phyloP scores from a whole-genome alignment of 2,329 filamentous ascomycete genomes.

The Emergomyces orientalis region DNA sequence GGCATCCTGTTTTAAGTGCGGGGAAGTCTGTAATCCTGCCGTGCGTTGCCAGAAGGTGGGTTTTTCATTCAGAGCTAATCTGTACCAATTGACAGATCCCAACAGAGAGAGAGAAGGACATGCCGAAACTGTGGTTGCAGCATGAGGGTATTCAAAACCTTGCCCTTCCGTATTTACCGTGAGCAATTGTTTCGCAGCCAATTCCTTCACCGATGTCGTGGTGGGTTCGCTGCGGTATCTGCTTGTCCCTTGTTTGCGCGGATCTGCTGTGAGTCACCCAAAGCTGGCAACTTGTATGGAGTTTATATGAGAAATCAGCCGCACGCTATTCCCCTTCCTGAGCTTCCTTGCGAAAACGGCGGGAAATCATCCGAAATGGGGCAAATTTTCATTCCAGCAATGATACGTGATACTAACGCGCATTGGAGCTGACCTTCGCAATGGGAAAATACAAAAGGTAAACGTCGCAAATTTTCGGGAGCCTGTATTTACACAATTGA shows the following conservation, averaged over 20 bases:
- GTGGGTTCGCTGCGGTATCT: neutral
- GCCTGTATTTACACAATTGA: neutral
- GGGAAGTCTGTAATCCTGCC: neutral
- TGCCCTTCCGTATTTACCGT: no score
- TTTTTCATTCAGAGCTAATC: neutral
- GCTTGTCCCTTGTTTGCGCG: neutral
- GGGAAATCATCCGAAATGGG: neutral
- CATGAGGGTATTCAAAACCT: no score
- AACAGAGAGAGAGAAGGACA: no score
- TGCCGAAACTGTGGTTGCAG: no score
- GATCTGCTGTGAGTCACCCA: neutral
- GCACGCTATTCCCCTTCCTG: neutral
- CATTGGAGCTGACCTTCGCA: neutral
- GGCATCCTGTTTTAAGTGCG: neutral
- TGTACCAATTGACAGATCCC: no score
- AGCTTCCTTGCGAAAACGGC: neutral
- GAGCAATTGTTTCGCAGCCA: no score
- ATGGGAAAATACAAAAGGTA: neutral
- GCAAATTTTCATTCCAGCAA: neutral
- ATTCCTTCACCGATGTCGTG: no score
- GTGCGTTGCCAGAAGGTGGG: neutral
- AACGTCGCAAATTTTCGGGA: neutral
- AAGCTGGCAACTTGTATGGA: neutral
- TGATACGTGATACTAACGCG: neutral
- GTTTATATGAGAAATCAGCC: neutral